Base-by-base conservation (phyloP, 148 eudicot genomes). In the Dysphania ambrosioides region DNA sequence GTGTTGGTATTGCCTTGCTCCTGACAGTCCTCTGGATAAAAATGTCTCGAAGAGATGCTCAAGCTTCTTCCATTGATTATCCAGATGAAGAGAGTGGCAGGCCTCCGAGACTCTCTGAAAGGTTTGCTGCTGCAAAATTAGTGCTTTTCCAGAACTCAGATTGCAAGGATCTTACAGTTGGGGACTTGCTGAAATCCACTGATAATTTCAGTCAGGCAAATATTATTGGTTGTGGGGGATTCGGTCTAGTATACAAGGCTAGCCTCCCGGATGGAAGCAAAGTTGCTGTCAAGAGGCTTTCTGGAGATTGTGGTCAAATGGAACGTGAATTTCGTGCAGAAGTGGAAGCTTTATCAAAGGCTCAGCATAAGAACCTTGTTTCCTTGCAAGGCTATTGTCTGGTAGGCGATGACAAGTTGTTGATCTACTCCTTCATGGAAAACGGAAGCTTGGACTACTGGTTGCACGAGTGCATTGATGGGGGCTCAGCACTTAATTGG, bases 281-380 rank as follows among this genome's bases (percentile, higher is more conserved):
- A 80, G 91, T 91, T 49, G 98, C 98, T 26, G 84, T 94, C 79
- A 94, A 94, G 82, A 74, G 93, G 78, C 93, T 94, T 27, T 90
- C 95, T 9, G 98, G 98, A 18, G 98, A 94, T 65, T 93, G 97
- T 57, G 98, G 98, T 16, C 95, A 93, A 70, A 90, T 93, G 90
- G 98, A 93, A 47, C 96, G 98, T 0, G 98, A 94, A 74, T 94
- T 91, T 59, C 96, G 85, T 61, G 97, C 98, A 8, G 98, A 93
- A 75, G 97, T 93, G 0, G 97, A 93, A 81, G 90, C 97, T n/a
- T 88, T 94, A 23, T 91, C 97, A 12, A 87, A 87, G 64, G 97
- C 96, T 40, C 98, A 90, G 77, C 97, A 94, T 78, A 81, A 83
- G 77, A 94, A 94, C 81, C 98, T 94, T 51, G 98, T 94, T 34